phyloP scores from a whole-genome alignment of 176 grass and related monocot species.

The Ensete ventricosum region DNA sequence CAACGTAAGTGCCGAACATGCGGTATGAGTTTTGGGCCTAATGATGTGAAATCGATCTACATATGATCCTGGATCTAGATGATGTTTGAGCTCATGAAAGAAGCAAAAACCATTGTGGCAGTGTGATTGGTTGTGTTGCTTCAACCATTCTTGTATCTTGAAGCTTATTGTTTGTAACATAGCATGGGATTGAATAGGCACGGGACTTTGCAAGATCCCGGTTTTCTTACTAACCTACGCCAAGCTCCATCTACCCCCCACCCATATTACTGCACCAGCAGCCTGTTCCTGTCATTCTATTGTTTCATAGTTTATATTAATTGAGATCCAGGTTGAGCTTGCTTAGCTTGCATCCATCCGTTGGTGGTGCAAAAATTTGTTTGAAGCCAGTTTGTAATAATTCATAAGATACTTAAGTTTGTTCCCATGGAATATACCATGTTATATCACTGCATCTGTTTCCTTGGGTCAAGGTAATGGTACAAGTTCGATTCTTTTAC shows the following conservation, averaged over 20 bases:
- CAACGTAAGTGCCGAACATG: conserved; percentile 69
- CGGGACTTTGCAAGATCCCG: neutral
- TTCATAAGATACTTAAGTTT: too few relatives aligned
- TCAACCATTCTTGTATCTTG: neutral
- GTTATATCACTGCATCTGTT: too few relatives aligned
- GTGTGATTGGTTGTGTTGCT: neutral
- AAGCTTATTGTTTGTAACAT: conserved; percentile 1
- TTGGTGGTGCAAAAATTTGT: too few relatives aligned
- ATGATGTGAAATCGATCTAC: conserved; percentile 89
- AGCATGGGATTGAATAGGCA: neutral
- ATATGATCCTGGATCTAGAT: conserved; percentile 34
- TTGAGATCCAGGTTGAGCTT: neutral
- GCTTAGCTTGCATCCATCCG: too few relatives aligned
- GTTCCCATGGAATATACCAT: too few relatives aligned
- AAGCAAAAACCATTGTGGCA: neutral
- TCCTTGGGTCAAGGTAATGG: too few relatives aligned
- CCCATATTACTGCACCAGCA: conserved; percentile 12
- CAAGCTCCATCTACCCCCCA: neutral
- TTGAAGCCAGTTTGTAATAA: too few relatives aligned
- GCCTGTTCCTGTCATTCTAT: conserved; percentile 22
- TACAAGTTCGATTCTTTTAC: too few relatives aligned
- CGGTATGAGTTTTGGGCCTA: conserved; percentile 52
- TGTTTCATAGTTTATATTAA: conserved; percentile 23
- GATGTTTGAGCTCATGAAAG: neutral
- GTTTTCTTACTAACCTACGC: too few relatives aligned